phyloP scores from a whole-genome alignment of 768 basidiomycete species.

The Auricularia cornea region DNA sequence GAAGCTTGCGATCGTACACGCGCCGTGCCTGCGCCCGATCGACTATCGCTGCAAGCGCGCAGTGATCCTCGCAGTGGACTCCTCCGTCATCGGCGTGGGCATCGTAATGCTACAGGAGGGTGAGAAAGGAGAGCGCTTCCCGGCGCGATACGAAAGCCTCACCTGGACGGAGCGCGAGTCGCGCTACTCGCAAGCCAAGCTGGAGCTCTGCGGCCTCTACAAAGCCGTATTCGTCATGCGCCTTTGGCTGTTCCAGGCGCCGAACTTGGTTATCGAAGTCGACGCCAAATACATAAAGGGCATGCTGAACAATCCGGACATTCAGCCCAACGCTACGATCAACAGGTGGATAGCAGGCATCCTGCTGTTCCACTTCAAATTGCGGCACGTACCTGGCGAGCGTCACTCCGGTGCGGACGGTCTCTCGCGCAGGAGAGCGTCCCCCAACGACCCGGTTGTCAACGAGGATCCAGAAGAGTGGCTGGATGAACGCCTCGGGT shows the following conservation, averaged over 20 bases:
- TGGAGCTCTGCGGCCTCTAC: slow-evolving; percentile 25
- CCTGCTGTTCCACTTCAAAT: background rate
- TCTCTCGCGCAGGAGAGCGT: slow-evolving; percentile 10
- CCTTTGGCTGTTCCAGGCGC: slow-evolving; percentile 21
- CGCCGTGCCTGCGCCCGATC: slow-evolving; percentile 8
- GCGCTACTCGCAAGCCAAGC: slow-evolving; percentile 36
- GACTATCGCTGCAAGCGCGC: slow-evolving; percentile 10
- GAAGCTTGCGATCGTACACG: slow-evolving; percentile 2
- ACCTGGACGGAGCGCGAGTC: slow-evolving; percentile 30
- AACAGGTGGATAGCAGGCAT: slow-evolving; percentile 8
- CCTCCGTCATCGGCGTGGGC: slow-evolving; percentile 14
- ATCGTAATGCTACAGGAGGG: slow-evolving; percentile 15
- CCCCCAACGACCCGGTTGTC: slow-evolving; percentile 10
- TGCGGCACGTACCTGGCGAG: slow-evolving; percentile 6
- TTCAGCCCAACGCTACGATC: slow-evolving; percentile 5
- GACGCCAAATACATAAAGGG: slow-evolving; percentile 8
- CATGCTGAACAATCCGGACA: slow-evolving; percentile 9
- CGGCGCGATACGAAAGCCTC: slow-evolving; percentile 24
- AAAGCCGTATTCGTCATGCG: slow-evolving; percentile 19
- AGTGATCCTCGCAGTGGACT: slow-evolving; percentile 17
- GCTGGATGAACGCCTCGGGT: background rate
- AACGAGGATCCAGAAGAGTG: slow-evolving; percentile 7
- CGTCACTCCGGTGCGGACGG: slow-evolving; percentile 6
- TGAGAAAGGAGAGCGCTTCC: slow-evolving; percentile 7
- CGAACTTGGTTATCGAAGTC: slow-evolving; percentile 1